phyloP scores from a whole-genome alignment of 345 rosid genomes.

The Moringa oleifera region DNA sequence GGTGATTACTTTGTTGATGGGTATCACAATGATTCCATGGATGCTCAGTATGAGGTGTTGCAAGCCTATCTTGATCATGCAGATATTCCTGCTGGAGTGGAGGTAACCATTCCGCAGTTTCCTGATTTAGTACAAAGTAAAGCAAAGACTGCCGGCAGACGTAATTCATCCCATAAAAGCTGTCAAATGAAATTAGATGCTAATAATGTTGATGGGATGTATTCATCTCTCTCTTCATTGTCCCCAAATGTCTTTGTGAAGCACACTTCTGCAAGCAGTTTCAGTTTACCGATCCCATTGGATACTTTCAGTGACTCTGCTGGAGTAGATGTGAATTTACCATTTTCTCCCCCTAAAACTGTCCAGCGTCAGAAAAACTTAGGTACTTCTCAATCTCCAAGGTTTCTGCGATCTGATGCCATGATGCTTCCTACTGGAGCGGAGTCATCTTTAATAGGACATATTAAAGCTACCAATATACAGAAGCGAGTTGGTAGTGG shows the following conservation, averaged over 20 bases:
- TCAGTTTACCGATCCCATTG: constrained; percentile 13
- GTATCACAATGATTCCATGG: constrained; percentile 24
- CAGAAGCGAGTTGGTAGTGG: constrained; percentile 13
- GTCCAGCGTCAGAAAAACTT: constrained; percentile 18
- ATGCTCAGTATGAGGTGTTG: constrained; percentile 40
- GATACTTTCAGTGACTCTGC: constrained; percentile 19
- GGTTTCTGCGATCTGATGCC: constrained; percentile 1
- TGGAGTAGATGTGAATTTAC: constrained; percentile 20
- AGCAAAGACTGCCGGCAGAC: constrained; percentile 19
- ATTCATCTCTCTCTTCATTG: constrained; percentile 4
- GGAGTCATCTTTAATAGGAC: constrained; percentile 12
- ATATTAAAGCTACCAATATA: neutral
- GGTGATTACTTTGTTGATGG: constrained; percentile 31
- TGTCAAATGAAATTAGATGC: neutral
- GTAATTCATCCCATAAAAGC: constrained; percentile 12
- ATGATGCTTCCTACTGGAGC: constrained; percentile 15
- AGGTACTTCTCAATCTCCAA: constrained; percentile 18
- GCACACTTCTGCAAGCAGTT: constrained; percentile 15
- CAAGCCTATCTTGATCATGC: constrained; percentile 66
- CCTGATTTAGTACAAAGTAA: constrained; percentile 25
- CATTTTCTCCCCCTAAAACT: constrained; percentile 13
- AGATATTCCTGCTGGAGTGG: constrained; percentile 76
- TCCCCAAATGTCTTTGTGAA: constrained; percentile 21
- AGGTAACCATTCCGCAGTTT: constrained; percentile 65
- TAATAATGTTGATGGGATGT: neutral